Evolutionary conservation across 1,284 basidiomycete species (phyloP).

Genomic region (Trichosporon sp.): DNA sequence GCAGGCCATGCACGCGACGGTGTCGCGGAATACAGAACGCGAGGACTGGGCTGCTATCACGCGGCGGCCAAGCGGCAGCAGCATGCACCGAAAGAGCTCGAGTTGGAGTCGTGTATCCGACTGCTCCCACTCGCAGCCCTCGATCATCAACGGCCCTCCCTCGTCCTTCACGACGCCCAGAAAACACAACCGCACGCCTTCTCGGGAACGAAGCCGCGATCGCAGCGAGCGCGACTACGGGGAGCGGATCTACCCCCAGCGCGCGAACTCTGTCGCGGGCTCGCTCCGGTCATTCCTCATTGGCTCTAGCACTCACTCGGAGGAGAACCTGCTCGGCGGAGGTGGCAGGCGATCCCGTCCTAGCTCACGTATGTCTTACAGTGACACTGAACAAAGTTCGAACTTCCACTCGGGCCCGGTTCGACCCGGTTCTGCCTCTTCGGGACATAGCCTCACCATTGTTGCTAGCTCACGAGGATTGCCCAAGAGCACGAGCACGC

Average conservation of each 20-base stretch:
- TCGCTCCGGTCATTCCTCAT: slow-evolving; percentile 27
- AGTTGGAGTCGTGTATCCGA: slow-evolving; percentile 14
- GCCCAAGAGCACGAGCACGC: slow-evolving; percentile 11
- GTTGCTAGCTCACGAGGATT: neutral
- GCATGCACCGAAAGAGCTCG: slow-evolving; percentile 22
- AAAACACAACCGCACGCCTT: neutral
- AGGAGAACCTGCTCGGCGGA: slow-evolving; percentile 8
- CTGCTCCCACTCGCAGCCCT: slow-evolving; percentile 20
- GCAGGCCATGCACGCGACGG: slow-evolving; percentile 23
- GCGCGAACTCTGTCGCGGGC: slow-evolving; percentile 25
- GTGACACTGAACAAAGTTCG: slow-evolving; percentile 13
- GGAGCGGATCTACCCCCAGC: slow-evolving; percentile 14
- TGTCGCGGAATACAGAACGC: slow-evolving; percentile 30
- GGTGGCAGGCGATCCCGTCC: neutral
- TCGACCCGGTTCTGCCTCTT: slow-evolving; percentile 2
- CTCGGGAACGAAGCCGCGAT: neutral
- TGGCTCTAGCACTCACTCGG: neutral
- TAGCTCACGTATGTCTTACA: slow-evolving; percentile 5
- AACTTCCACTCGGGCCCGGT: neutral
- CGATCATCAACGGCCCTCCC: neutral
- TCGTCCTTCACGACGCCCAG: neutral
- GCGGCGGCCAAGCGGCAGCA: slow-evolving; percentile 17
- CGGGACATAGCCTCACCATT: slow-evolving; percentile 6
- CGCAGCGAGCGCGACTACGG: slow-evolving; percentile 2
- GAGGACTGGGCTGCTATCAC: slow-evolving; percentile 31